phyloP scores from a whole-genome alignment of 2,329 filamentous ascomycete genomes.

The Fusarium verrucosum region DNA sequence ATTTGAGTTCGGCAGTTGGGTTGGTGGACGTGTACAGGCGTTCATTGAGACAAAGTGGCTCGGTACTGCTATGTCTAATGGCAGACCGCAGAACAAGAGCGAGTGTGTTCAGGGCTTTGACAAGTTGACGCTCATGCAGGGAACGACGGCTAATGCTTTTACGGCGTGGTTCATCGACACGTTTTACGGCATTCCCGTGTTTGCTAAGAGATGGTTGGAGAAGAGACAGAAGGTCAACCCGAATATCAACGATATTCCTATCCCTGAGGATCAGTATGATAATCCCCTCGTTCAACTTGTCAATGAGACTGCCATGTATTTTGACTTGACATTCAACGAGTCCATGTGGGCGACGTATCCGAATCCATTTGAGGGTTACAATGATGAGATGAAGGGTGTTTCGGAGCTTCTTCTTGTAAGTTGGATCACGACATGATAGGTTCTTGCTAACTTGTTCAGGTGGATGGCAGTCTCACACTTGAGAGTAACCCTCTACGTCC shows the following conservation, averaged over 20 bases:
- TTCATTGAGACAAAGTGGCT: slow-evolving; percentile 45
- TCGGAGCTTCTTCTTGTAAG: slow-evolving; percentile 42
- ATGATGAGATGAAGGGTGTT: slow-evolving; percentile 39
- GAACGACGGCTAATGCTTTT: slow-evolving; percentile 44
- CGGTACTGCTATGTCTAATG: slow-evolving; percentile 44
- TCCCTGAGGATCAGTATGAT: slow-evolving; percentile 27
- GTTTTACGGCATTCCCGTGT: slow-evolving; percentile 40
- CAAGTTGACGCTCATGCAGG: slow-evolving; percentile 46
- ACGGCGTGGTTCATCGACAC: slow-evolving; percentile 42
- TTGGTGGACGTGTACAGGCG: slow-evolving; percentile 42
- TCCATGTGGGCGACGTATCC: slow-evolving; percentile 46
- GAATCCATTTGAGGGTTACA: slow-evolving; percentile 47
- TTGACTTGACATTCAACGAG: slow-evolving; percentile 45
- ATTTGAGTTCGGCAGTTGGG: slow-evolving; percentile 49
- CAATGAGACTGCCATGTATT: slow-evolving; percentile 36
- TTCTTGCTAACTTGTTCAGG: not conserved
- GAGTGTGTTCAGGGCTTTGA: slow-evolving; percentile 47
- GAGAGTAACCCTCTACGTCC: slow-evolving; percentile 46
- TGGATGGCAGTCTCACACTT: slow-evolving; percentile 47
- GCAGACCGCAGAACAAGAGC: slow-evolving; percentile 39
- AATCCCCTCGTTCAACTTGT: slow-evolving; percentile 39
- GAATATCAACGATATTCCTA: slow-evolving; percentile 32
- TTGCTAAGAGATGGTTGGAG: slow-evolving; percentile 37
- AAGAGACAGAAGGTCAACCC: slow-evolving; percentile 14
- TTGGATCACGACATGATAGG: rapidly evolving